Evolutionary conservation across 345 rosid genomes (phyloP).

Genomic region (Salix koriyanagi): DNA sequence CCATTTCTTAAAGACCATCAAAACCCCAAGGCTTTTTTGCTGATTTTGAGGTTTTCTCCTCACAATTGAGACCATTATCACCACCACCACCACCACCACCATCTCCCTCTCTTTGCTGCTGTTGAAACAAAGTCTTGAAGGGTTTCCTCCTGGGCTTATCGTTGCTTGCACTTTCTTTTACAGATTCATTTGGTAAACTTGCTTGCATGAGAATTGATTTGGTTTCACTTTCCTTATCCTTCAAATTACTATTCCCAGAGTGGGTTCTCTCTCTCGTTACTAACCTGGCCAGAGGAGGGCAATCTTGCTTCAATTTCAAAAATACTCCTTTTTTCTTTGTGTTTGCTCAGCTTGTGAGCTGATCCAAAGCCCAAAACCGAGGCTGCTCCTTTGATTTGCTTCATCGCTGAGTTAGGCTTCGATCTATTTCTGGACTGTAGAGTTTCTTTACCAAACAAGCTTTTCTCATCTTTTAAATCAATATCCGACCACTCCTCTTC

Average conservation of each 20-base stretch:
- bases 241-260: constrained; percentile 33
- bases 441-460: constrained; percentile 26
- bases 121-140: constrained; percentile 40
- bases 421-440: constrained; percentile 32
- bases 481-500: constrained; percentile 72
- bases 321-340: constrained; percentile 42
- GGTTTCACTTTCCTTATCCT: constrained; percentile 38
- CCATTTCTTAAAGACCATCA: constrained; percentile 63
- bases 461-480: constrained; percentile 58
- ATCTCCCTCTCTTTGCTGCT: constrained; percentile 29
- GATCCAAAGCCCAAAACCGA: constrained; percentile 47
- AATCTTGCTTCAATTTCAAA: constrained; percentile 35
- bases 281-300: not conserved
- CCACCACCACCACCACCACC: constrained; percentile 3
- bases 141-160: constrained; percentile 52
- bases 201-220: constrained; percentile 55
- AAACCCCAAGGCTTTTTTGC: constrained; percentile 61
- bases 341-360: constrained; percentile 36
- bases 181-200: constrained; percentile 24
- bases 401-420: constrained; percentile 40
- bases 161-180: constrained; percentile 25
- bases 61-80: constrained; percentile 17
- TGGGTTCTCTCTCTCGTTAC: constrained; percentile 35
- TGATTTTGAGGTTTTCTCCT: constrained; percentile 39
- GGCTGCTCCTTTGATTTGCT: constrained; percentile 66